Evolutionary conservation across 1,284 basidiomycete species (phyloP), one percentile per base, ranked within the genome.

Genomic region (Thecaphora thlaspeos): DNA sequence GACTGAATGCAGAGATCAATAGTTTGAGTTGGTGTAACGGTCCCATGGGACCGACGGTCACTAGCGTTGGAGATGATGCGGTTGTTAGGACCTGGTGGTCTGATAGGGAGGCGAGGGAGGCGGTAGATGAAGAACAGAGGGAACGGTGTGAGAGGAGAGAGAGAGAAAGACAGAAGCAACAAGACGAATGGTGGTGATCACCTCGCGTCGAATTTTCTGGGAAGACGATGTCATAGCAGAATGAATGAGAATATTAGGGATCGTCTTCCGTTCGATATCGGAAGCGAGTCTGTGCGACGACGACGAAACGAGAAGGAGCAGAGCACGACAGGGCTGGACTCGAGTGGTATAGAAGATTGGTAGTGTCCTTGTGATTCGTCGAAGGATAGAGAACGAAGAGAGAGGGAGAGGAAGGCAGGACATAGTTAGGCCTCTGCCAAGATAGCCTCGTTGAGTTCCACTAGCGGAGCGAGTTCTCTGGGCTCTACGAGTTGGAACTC

Each of bases 401-500:
- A 8, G 32, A 34, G 38, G 38, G 38, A 3, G 38, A 7, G 36
- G 14, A 7, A 37, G 36, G 39, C 21, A 32, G 36, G 21, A 24
- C 4, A 15, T 9, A 9, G 30, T 46, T 30, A 64, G 38, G 58
- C 65, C 42, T 79, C 78, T 32, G 70, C 74, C 21, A 97, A 82
- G 73, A 99, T 94, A 2, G 90, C 91, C 71, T 92, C 90, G 79
- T 98, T 98, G 65, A 98, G 84, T 78, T 99, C 95, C 61, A 93
- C 91, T 48, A 99, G 82, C 0, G 95, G 95, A 10, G 90, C 89
- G 12, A 99, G 83, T 78, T 99, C 95, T 79, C 93, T 93, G 82
- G 91, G 90, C 72, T 97, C 93, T 24, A 99, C 85, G n/a, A 99
- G 84, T 74, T 91, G 86, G 80, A 98, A 99, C 90, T 98, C 94